phyloP scores from a whole-genome alignment of 371 early-diverging fungal species.

The Mucor saturninus region DNA sequence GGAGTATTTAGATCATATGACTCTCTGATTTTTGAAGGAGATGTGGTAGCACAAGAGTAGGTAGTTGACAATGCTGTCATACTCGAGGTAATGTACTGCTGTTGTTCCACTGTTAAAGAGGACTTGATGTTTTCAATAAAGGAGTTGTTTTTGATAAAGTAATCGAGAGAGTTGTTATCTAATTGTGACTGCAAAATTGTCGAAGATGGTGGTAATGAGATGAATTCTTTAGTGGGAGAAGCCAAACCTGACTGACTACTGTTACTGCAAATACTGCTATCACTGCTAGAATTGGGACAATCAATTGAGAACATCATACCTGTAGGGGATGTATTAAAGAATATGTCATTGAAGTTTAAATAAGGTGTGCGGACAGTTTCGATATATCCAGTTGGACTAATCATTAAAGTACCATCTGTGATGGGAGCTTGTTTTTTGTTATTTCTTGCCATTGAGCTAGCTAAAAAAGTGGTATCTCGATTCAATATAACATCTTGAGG shows the following conservation, averaged over 20 bases:
- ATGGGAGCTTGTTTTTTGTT: background rate
- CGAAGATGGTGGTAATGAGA: background rate
- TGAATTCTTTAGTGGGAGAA: background rate
- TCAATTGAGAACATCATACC: background rate
- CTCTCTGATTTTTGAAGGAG: background rate
- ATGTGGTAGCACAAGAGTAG: background rate
- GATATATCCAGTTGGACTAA: background rate
- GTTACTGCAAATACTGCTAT: background rate
- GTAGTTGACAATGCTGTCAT: constrained; percentile 5
- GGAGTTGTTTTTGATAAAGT: constrained; percentile 4
- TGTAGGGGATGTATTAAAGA: background rate
- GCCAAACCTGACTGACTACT: no score
- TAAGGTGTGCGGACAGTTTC: constrained; percentile 3
- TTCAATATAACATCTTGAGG: background rate
- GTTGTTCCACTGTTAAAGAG: background rate
- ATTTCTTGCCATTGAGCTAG: background rate
- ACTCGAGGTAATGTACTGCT: constrained; percentile 20
- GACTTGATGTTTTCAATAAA: constrained; percentile 1
- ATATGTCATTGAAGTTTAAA: background rate
- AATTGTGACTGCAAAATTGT: constrained; percentile 7
- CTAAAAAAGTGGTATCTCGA: background rate
- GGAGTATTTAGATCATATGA: background rate
- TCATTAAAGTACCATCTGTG: background rate
- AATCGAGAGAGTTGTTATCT: constrained; percentile 2
- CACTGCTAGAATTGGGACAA: background rate